Conservation (phyloP, 1,139 yeast species). For the Sugiyamaella paludigena region DNA sequence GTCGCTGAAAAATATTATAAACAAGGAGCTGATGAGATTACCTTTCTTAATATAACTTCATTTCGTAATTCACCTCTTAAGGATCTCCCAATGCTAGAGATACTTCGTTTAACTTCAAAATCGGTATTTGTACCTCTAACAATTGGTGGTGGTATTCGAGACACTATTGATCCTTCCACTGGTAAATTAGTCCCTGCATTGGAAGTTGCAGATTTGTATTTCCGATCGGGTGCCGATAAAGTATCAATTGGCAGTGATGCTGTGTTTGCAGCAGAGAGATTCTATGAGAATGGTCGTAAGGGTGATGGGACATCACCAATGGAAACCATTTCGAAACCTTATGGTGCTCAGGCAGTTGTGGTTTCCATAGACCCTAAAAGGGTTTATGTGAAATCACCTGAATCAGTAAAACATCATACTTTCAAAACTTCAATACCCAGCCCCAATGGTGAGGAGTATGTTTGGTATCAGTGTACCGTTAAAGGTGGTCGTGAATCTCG, state of each 20-base stretch:
- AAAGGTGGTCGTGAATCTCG: constrained; percentile 93
- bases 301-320: constrained; percentile 80
- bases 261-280: constrained; percentile 82
- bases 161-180: constrained; percentile 72
- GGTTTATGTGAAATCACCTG: constrained; percentile 63
- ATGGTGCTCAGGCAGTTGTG: constrained; percentile 96
- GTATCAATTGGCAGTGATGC: constrained; percentile 98
- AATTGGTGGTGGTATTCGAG: constrained; percentile 96
- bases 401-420: constrained; percentile 56
- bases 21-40: constrained; percentile 97
- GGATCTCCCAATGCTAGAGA: constrained; percentile 94
- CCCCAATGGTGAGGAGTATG: constrained; percentile 80
- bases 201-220: constrained; percentile 85
- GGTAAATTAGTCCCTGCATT: constrained; percentile 76
- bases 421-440: constrained; percentile 61
- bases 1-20: constrained; percentile 83
- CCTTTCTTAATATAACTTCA: constrained; percentile 90
- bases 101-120: constrained; percentile 75
- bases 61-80: constrained; percentile 88
- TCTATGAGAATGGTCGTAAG: constrained; percentile 53
- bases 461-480: constrained; percentile 93
- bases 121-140: constrained; percentile 94
- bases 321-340: constrained; percentile 84
- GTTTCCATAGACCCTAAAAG: constrained; percentile 95
- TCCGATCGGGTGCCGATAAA: constrained; percentile 95